Conservation (phyloP, 495 filamentous ascomycete genomes). For the Tuber borchii region DNA sequence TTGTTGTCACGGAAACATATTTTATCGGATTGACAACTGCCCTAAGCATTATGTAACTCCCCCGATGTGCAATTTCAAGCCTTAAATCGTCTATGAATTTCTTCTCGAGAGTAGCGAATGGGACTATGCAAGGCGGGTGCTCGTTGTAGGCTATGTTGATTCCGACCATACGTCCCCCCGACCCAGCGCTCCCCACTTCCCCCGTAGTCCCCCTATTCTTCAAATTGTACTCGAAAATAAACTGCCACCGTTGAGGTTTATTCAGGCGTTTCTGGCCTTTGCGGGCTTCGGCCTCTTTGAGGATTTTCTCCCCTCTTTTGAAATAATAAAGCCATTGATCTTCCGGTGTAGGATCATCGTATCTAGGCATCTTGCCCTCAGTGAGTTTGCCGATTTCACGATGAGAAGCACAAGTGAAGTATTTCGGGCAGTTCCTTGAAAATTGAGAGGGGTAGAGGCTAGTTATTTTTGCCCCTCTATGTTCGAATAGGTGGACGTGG, state of each 20-base stretch:
- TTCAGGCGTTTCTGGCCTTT: not conserved
- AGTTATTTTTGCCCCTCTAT: not conserved
- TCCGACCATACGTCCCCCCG: not conserved
- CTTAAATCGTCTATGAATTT: constrained; percentile 17
- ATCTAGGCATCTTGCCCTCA: not conserved
- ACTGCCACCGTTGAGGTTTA: not conserved
- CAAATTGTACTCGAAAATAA: not conserved
- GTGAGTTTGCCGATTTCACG: not conserved
- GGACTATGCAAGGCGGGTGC: constrained; percentile 12
- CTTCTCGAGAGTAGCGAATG: constrained; percentile 16
- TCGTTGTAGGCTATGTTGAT: constrained; percentile 5
- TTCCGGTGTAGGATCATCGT: not conserved
- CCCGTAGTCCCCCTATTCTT: not conserved
- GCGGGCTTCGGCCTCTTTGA: not conserved
- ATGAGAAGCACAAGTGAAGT: not conserved
- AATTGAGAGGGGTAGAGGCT: not conserved
- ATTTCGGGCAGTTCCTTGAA: not conserved
- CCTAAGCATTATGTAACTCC: constrained; percentile 19
- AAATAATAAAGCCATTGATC: not conserved
- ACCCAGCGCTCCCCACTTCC: not conserved
- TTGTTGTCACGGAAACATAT: constrained; percentile 13
- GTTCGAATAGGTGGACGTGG: too few species aligned
- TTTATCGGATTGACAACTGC: constrained; percentile 14
- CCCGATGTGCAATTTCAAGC: constrained; percentile 21
- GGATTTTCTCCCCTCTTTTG: not conserved